phyloP scores from a whole-genome alignment of 805 yeast genomes.

The Jamesozyma jinghongensis region DNA sequence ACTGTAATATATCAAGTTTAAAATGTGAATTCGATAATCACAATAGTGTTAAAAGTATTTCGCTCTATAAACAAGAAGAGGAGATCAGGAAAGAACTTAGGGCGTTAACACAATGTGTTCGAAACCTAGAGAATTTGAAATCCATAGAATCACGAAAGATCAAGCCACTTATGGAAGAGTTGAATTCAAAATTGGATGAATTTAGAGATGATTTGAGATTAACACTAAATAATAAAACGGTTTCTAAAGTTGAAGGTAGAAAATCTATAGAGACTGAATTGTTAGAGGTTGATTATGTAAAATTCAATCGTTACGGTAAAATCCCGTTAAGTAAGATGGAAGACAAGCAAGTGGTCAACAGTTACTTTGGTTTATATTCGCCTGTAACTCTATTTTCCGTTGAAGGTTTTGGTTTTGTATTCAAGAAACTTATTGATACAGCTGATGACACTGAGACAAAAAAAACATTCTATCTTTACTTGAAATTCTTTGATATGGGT shows the following conservation, averaged over 20 bases:
- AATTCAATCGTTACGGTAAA: constrained; percentile 4
- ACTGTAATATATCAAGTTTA: constrained; percentile 29
- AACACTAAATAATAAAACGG: constrained; percentile 2
- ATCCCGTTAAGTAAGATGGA: not conserved
- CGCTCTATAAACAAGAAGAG: constrained; percentile 5
- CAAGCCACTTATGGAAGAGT: not conserved
- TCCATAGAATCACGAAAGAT: constrained; percentile 1
- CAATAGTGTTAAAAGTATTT: not conserved
- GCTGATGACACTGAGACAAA: constrained; percentile 6
- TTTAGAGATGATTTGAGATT: constrained; percentile 6
- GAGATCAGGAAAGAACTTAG: constrained; percentile 8
- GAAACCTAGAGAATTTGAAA: constrained; percentile 2
- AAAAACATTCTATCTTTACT: constrained; percentile 9
- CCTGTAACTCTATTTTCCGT: constrained; percentile 7
- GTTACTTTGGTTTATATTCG: constrained; percentile 10
- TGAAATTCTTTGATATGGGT: constrained; percentile 10
- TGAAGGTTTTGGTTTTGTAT: constrained; percentile 10
- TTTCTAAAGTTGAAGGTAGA: constrained; percentile 1
- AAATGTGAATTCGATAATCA: constrained; percentile 5
- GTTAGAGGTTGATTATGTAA: constrained; percentile 2
- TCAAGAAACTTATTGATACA: constrained; percentile 6
- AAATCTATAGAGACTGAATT: constrained; percentile 10
- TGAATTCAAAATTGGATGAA: constrained; percentile 4
- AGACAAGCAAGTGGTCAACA: not conserved
- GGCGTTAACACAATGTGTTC: constrained; percentile 1